These are phyloP conservation scores for Fusarium mundagurra DNA, from an alignment of 2,329 filamentous ascomycete genomes.

Conservation along the genomic window DNA sequence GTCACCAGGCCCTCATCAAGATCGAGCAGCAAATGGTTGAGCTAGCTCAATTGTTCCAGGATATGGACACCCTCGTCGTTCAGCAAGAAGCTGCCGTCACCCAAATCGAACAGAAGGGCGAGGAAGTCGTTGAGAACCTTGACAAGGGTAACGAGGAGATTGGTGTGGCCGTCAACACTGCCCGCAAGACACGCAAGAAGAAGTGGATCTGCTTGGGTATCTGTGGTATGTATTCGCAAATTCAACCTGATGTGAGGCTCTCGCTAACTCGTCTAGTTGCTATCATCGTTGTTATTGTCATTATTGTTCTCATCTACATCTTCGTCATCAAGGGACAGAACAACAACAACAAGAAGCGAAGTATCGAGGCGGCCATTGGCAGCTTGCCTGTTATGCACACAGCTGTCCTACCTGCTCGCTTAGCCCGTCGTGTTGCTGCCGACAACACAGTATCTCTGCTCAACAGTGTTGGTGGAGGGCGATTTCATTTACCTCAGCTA, in stretches of 20 bases:
- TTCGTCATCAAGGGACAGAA: conserved; percentile 50
- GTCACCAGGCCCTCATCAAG: conserved; percentile 88
- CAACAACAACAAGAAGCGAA: conserved; percentile 47
- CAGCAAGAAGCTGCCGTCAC: conserved; percentile 85
- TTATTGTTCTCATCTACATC: conserved; percentile 61
- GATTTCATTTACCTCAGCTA: conserved; percentile 41
- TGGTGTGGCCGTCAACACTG: conserved; percentile 81
- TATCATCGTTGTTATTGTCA: conserved; percentile 63
- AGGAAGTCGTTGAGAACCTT: conserved; percentile 86
- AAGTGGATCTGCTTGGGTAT: conserved; percentile 97
- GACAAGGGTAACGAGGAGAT: conserved; percentile 88
- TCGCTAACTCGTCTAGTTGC: conserved; percentile 54
- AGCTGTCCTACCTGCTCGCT: conserved; percentile 26
- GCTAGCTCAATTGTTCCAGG: conserved; percentile 86
- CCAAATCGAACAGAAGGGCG: conserved; percentile 86
- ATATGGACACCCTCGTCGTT: conserved; percentile 85
- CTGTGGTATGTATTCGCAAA: conserved; percentile 57
- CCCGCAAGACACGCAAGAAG: conserved; percentile 84
- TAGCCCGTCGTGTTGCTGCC: conserved; percentile 22
- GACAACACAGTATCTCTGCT: conserved; percentile 22
- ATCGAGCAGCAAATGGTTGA: conserved; percentile 92
- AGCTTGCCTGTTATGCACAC: conserved; percentile 39
- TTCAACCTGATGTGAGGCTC: not conserved
- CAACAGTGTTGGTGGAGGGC: conserved; percentile 25
- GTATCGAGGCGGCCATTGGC: conserved; percentile 37